These are phyloP conservation scores for Talaromyces islandicus DNA, from an alignment of 2,329 filamentous ascomycete genomes.

Conservation along the genomic window DNA sequence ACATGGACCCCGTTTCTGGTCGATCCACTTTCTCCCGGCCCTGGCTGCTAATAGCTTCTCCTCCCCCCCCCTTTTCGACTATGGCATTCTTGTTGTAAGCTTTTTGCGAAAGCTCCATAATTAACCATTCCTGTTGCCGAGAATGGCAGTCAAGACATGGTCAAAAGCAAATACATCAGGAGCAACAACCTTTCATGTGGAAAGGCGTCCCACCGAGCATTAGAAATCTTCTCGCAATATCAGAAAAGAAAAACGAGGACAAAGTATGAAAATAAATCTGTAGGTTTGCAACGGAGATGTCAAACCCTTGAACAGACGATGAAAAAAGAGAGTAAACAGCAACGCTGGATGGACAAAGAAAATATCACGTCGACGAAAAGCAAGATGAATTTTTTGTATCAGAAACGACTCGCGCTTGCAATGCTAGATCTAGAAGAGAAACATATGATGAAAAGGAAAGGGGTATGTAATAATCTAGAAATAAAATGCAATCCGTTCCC, in stretches of 20 bases:
- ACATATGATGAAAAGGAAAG: conserved; percentile 25
- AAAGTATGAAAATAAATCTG: not conserved
- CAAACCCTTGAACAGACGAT: not conserved
- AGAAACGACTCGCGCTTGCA: conserved; percentile 36
- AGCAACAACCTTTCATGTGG: not conserved
- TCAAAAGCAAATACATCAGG: not conserved
- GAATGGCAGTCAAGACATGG: not conserved
- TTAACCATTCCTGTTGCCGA: not conserved
- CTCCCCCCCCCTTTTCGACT: not conserved
- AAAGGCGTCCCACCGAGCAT: not conserved
- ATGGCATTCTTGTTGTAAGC: not conserved
- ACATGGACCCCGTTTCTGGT: not conserved
- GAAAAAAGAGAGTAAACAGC: not conserved
- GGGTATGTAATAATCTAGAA: conserved; percentile 23
- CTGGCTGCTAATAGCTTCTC: not conserved
- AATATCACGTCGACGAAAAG: conserved; percentile 6
- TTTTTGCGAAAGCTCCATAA: not conserved
- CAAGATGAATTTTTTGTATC: conserved; percentile 12
- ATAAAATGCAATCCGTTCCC: conserved; percentile 18
- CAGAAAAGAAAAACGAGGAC: not conserved
- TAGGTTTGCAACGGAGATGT: not conserved
- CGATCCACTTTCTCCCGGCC: not conserved
- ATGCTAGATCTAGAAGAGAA: conserved; percentile 35
- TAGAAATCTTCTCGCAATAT: not conserved
- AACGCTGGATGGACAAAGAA: conserved; percentile 9